Conservation (phyloP, 116 monocot genomes). For the Zostera marina region DNA sequence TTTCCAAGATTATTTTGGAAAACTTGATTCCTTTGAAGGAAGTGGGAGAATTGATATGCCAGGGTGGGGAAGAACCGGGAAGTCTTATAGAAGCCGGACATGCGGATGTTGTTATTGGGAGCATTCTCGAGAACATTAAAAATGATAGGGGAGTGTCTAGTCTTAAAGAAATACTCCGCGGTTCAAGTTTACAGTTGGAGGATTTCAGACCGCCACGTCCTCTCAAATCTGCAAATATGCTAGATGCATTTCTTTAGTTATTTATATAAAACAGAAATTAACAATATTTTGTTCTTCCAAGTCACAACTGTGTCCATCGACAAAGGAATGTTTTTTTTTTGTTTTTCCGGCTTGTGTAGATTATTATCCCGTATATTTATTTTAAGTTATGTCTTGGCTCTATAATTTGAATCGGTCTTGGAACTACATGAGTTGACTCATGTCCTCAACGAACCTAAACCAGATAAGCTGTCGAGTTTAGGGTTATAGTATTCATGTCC, state of each 20-base stretch:
- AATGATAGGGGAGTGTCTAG: conserved; percentile 35
- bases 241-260: conserved; percentile 55
- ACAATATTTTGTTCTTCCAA: too few species aligned
- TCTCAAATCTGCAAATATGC: conserved; percentile 18
- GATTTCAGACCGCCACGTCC: conserved; percentile 39
- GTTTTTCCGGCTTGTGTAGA: too few species aligned
- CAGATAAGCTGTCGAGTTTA: too few species aligned
- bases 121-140: conserved; percentile 37
- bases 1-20: conserved; percentile 38
- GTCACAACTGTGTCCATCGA: too few species aligned
- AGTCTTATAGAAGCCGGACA: conserved; percentile 33
- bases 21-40: conserved; percentile 34
- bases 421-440: too few species aligned
- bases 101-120: conserved; percentile 48
- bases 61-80: conserved; percentile 80
- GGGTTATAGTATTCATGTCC: too few species aligned
- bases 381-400: too few species aligned
- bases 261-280: background rate
- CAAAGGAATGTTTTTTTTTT: too few species aligned
- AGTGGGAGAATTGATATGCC: conserved; percentile 39
- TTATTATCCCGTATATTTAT: too few species aligned
- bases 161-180: conserved; percentile 24
- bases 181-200: conserved; percentile 32
- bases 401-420: too few species aligned
- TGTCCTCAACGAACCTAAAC: too few species aligned